These are phyloP conservation scores for Capsicum rhomboideum DNA, from an alignment of 257 asterid species.

Conservation along the genomic window DNA sequence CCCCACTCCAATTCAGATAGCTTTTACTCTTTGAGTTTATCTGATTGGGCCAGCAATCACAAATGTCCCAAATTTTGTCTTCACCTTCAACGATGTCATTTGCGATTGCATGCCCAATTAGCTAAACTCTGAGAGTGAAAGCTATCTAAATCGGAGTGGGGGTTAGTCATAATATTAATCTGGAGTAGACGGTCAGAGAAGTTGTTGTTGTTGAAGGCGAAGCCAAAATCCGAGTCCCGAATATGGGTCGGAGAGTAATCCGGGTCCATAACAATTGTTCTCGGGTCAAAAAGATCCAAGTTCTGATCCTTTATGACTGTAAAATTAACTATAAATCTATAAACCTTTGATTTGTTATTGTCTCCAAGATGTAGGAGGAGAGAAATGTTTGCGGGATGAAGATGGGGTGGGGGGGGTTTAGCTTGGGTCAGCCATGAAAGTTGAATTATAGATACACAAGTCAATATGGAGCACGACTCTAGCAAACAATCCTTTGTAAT, in stretches of 20 bases:
- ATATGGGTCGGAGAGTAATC: constrained; percentile 26
- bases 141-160: constrained; percentile 23
- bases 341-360: neutral
- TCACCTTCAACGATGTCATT: too few relatives aligned
- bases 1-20: too few relatives aligned
- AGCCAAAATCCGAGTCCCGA: constrained; percentile 50
- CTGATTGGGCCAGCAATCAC: too few relatives aligned
- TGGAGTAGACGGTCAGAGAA: constrained; percentile 58
- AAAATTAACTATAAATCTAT: neutral
- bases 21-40: too few relatives aligned
- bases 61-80: too few relatives aligned
- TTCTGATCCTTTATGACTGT: constrained; percentile 34
- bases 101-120: constrained; percentile 46
- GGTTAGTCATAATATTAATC: constrained; percentile 46
- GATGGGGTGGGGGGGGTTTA: neutral
- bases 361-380: too few relatives aligned
- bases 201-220: constrained; percentile 65
- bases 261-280: constrained; percentile 47
- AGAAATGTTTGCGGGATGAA: neutral
- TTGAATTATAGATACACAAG: neutral
- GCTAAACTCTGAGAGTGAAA: constrained; percentile 23
- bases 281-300: constrained; percentile 68
- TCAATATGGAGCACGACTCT: neutral
- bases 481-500: too few relatives aligned
- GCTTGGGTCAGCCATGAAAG: neutral